Percentiles rank a stretch among this genome's conserved stretches.
Evolutionary conservation across 257 asterid species (phyloP).

Genomic region (Solanum tarijense): DNA sequence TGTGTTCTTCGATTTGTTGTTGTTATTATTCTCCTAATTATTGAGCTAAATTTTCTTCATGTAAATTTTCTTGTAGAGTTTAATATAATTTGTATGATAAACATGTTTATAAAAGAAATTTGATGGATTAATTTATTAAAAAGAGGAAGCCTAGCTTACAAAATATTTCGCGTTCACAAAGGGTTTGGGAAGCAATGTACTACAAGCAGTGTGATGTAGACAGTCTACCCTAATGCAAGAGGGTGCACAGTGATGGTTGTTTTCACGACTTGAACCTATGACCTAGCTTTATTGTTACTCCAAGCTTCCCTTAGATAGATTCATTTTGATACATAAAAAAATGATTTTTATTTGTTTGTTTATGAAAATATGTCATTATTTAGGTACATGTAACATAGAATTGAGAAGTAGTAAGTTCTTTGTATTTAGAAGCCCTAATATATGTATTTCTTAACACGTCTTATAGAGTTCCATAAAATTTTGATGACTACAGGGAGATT

Average conservation of each 20-base stretch:
- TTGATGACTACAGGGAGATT: no score
- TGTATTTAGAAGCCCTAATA: no score
- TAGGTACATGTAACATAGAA: background rate
- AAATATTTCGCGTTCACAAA: background rate
- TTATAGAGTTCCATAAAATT: no score
- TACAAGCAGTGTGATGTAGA: no score
- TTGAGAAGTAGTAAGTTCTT: no score
- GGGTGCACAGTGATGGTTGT: fast-evolving
- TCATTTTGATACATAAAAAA: no score
- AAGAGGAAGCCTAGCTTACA: background rate
- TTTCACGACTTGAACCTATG: background rate
- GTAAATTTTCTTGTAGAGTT: background rate
- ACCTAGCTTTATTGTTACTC: background rate
- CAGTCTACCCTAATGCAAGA: no score
- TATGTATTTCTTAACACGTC: no score
- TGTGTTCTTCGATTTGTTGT: background rate
- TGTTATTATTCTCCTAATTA: background rate
- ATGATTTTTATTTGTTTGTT: background rate
- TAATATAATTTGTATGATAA: no score
- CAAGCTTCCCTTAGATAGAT: background rate
- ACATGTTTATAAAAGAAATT: no score
- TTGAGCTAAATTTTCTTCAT: background rate
- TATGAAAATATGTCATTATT: no score
- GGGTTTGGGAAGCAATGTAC: background rate
- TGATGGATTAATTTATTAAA: background rate